Base-by-base conservation (phyloP, 345 rosid genomes). In the Arabidopsis arenosa region DNA sequence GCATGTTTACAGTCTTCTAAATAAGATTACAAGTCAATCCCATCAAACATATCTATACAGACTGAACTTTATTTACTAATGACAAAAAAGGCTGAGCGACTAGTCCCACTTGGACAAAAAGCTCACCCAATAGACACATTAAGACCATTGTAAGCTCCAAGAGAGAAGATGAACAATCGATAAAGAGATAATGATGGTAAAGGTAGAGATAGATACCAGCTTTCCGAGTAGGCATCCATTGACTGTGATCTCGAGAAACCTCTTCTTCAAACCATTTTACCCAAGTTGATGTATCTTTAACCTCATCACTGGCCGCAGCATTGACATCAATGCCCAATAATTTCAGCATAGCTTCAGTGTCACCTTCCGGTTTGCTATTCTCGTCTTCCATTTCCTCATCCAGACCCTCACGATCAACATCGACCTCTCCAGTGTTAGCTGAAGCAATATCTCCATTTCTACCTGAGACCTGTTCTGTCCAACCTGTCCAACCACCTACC, bases 401-500 rank as follows among this genome's bases (percentile, higher is more conserved):
- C 23, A 65, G 18, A 26, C 80, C 86, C 53, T 83, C 84, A 28
- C 44, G 57, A 70, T 66, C 69, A 74, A 55, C 79, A 54, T 80
- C 78, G 40, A 48, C 68, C 26, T 57, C 52, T 33, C 66, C 79
- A 68, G 72, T 36, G 75, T 80, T 78, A 81, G 74, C 89, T 48
- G 78, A 71, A 57, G 77, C 81, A 49, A 67, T 56, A 76, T 77
- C 75, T 73, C 76, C 86, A 64, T 76, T 74, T 54, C 43, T 64
- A 61, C 79, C 87, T 26, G 93, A 86, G 17, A 77, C 39, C 23
- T 85, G 97, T 74, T 89, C 90, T 52, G 88, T 92, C 99, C 99
- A 95, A 65, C 97, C 97, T 56, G 95, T 92, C 99, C 99, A 92
- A 80, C 99, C 96, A 75, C 99, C 99, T 78, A 72, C 80, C 10